Conservation (phyloP, 345 rosid genomes). For the Populus simonii region DNA sequence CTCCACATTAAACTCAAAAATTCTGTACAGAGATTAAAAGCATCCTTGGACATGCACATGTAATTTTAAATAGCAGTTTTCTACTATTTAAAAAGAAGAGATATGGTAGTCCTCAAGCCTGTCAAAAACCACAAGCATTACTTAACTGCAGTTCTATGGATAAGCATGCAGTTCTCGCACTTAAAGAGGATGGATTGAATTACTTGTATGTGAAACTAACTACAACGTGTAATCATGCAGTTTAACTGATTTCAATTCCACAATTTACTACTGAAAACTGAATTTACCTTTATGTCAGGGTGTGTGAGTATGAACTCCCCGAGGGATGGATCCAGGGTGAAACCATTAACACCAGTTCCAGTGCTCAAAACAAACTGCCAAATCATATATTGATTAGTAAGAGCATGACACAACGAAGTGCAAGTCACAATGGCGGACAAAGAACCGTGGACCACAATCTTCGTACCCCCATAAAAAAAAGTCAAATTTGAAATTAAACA, state of each 20-base stretch:
- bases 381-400: constrained; percentile 4
- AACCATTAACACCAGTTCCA: constrained; percentile 87
- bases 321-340: constrained; percentile 96
- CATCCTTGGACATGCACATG: neutral
- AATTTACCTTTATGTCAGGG: constrained; percentile 80
- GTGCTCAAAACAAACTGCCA: constrained; percentile 90
- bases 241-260: neutral
- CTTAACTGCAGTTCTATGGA: neutral
- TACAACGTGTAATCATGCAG: neutral
- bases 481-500: neutral
- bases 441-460: neutral
- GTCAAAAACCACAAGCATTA: neutral
- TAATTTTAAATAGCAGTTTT: neutral
- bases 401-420: neutral
- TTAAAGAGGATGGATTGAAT: neutral
- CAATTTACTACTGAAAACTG: neutral
- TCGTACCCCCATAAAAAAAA: neutral
- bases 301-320: constrained; percentile 97
- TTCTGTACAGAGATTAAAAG: neutral
- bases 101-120: neutral
- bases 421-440: neutral
- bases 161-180: neutral
- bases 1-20: neutral
- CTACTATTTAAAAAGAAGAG: neutral
- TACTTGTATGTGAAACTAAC: neutral